A percentile compares a stretch with the other conserved stretches of the same genome.
These are phyloP conservation scores for Aspergillus sp. DNA, from an alignment of 2,329 filamentous ascomycete species.

Conservation along the genomic window DNA sequence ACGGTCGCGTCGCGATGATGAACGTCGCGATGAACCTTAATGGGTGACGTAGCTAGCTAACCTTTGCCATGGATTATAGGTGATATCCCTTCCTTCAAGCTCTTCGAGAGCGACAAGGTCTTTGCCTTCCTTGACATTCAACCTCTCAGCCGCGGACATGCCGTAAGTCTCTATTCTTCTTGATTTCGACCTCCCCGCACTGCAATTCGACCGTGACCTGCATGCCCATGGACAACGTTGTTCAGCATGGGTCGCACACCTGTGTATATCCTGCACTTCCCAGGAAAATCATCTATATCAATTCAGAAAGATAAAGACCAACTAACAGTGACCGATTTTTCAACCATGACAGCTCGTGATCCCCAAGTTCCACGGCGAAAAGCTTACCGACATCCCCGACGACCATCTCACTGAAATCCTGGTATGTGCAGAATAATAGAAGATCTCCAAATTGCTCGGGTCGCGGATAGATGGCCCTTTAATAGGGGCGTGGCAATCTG, in stretches of 20 bases:
- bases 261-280: neutral
- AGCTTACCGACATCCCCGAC: slow-evolving; percentile 90
- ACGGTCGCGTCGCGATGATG: neutral
- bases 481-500: slow-evolving; percentile 4
- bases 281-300: neutral
- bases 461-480: neutral
- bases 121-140: slow-evolving; percentile 96
- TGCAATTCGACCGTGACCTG: neutral
- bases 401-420: slow-evolving; percentile 80
- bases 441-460: neutral
- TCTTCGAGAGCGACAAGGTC: slow-evolving; percentile 91
- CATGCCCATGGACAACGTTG: neutral
- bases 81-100: slow-evolving; percentile 94
- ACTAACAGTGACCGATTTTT: slow-evolving; percentile 12
- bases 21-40: neutral
- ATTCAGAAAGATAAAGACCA: neutral
- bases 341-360: slow-evolving; percentile 73
- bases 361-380: slow-evolving; percentile 89
- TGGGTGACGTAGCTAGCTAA: slow-evolving; percentile 7
- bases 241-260: neutral
- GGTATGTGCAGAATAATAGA: slow-evolving; percentile 46
- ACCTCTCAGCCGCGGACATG: slow-evolving; percentile 82
- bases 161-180: slow-evolving; percentile 57
- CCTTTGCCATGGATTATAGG: slow-evolving; percentile 52
- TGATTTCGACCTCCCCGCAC: slow-evolving; percentile 18